Evolutionary conservation across 352 stramenopile genomes (phyloP), one percentile per base, ranked within the genome.

Genomic region (Peronospora belbahrii): DNA sequence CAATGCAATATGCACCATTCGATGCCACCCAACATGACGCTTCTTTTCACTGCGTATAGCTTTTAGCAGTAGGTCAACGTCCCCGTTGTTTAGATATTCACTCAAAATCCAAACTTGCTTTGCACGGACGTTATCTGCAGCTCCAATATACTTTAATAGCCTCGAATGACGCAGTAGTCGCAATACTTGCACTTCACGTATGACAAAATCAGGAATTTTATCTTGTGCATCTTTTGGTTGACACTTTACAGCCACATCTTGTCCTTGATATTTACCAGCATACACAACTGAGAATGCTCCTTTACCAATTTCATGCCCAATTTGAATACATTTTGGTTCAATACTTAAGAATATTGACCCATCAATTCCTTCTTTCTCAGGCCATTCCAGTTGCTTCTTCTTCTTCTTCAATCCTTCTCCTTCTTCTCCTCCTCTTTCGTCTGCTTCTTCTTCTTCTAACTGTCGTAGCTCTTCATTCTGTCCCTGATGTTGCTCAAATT

Each of bases 71-170:
- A 81, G 44, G 49, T 86, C 75, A 2, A 90, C 64, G 50, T 93
- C 82, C 4, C 79, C 76, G 32, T 87, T 78, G 49, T 79, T 75
- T 2, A 79, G 64, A 51, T 86, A 81, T 46, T 93, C 82, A 28
- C 76, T 91, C 6, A 93, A 58, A 38, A 93, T 93, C 65, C 81
- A 85, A 20, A 93, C 63, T 51, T 93, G 76, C 35, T 83, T 82
- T 36, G 73, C 65, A 23, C 75, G 72, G 30, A 68, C 58, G 53
- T 85, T 67, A 56, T 90, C 76, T 13, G 75, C 78, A 13, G 76
- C 72, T 28, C 81, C 81, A 9, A 82, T 69, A 58, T 86, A 92
- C 54, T 83, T 65, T 56, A 92, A 58, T 27, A 92, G 66, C 45
- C 77, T 75, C 41, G 74, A 67, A 53, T 92, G 81, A 34, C 57